Conservation (phyloP, 805 yeast genomes). For the Priceomyces medius region DNA sequence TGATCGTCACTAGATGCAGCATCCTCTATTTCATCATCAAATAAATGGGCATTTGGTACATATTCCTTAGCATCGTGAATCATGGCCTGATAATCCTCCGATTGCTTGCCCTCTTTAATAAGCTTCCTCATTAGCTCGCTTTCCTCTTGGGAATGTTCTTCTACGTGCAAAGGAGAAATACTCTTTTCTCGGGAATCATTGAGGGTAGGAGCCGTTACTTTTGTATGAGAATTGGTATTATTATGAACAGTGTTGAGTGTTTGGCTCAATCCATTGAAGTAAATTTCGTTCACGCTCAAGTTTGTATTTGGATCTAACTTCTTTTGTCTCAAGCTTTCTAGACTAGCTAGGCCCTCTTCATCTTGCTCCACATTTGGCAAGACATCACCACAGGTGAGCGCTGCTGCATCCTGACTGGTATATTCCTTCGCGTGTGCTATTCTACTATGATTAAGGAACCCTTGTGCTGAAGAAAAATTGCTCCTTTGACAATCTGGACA, state of each 20-base stretch:
- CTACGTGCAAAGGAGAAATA: conserved; percentile 14
- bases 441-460: conserved; percentile 74
- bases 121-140: conserved; percentile 39
- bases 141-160: conserved; percentile 6
- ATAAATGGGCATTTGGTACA: conserved; percentile 34
- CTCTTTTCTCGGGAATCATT: conserved; percentile 8
- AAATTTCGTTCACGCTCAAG: conserved; percentile 37
- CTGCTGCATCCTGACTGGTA: conserved; percentile 73
- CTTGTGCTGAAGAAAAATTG: conserved; percentile 77
- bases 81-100: conserved; percentile 30
- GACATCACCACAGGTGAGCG: conserved; percentile 60
- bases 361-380: conserved; percentile 58
- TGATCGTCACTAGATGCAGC: not conserved
- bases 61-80: conserved; percentile 32
- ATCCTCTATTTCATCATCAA: conserved; percentile 37
- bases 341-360: conserved; percentile 44
- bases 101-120: conserved; percentile 31
- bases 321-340: conserved; percentile 33
- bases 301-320: conserved; percentile 43
- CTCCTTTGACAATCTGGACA: conserved; percentile 68
- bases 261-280: conserved; percentile 31
- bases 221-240: not conserved
- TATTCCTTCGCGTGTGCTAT: conserved; percentile 71
- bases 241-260: conserved; percentile 26
- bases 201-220: not conserved